Base-by-base conservation (phyloP, 805 yeast species). In the Brettanomyces nanus region DNA sequence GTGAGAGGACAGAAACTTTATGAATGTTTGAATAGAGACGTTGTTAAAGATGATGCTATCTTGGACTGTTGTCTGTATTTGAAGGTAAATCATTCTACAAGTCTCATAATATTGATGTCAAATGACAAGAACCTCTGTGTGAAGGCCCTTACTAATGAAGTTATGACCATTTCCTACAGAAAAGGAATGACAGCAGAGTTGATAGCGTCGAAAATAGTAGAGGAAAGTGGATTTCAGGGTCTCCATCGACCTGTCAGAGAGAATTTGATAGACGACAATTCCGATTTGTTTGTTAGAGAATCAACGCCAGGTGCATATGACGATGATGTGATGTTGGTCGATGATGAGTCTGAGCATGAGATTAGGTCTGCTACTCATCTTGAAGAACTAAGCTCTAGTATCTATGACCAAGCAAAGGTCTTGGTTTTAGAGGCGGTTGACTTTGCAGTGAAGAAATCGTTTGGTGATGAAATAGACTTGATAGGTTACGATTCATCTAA, bases 81-180 rank as follows among this genome's bases (percentile, higher is more conserved):
- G 40, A 66, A 71, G 42, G 57, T 62, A 10, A 56, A 59, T 11
- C 45, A 54, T 36, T 47, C 57, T 4, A 14, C 37, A 1, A 48
- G 54, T 23, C 51, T 75, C 42, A 81, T 80, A 6, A 69, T 87
- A 2, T 55, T 85, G 19, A 50, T 87, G 42, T 80, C 95, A 0
- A 84, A 89, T 53, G 97, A 89, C 55, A 81, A 77, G 47, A 89
- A 87, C 53, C 64, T 89, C 6, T 85, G 96, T 55, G 56, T 74
- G 44, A 83, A 82, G 55, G 94, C 95, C 0, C 58, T 86, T 32
- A 58, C 80, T 3, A 78, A 85, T 49, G 77, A 66, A 3, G 53
- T 83, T 0, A 57, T 77, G 31, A 85, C 95, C 0, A 78, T 86
- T 1, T 70, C 75, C 13, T 73, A 52, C 42, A 52, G 68, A n/a